Conservation (phyloP, 495 filamentous ascomycete species). For the Tetracladium setigerum region DNA sequence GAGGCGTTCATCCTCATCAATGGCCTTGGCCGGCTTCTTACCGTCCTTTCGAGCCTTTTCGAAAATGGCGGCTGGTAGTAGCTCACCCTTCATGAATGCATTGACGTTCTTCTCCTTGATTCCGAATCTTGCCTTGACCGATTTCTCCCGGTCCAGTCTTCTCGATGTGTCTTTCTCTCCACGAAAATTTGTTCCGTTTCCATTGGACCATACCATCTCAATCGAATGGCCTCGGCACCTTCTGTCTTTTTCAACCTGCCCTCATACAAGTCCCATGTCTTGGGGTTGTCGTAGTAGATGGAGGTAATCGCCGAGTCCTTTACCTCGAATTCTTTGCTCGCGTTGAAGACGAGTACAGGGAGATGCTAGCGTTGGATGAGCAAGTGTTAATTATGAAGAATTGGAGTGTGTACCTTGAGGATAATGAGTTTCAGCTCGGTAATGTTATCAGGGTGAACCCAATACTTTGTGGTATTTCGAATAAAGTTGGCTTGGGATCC, state of each 20-base stretch:
- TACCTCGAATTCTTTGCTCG: constrained; percentile 89
- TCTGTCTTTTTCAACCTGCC: constrained; percentile 96
- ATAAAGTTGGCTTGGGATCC: constrained; percentile 93
- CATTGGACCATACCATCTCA: constrained; percentile 98
- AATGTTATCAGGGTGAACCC: constrained; percentile 98
- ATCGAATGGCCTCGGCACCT: constrained; percentile 90
- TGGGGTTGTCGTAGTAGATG: constrained; percentile 93
- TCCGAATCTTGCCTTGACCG: constrained; percentile 91
- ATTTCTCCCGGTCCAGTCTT: constrained; percentile 99
- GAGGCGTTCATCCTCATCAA: constrained; percentile 81
- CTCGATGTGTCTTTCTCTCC: constrained; percentile 94
- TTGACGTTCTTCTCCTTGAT: constrained; percentile 98
- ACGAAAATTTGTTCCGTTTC: constrained; percentile 90
- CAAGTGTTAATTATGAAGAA: neutral
- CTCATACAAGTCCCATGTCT: constrained; percentile 89
- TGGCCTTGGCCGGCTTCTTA: constrained; percentile 85
- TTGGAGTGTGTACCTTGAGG: constrained; percentile 52
- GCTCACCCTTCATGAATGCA: constrained; percentile 70
- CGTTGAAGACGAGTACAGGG: constrained; percentile 94
- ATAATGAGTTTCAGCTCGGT: constrained; percentile 97
- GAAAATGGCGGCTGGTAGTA: constrained; percentile 76
- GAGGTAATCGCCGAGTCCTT: constrained; percentile 92
- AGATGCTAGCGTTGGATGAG: constrained; percentile 55
- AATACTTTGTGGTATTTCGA: constrained; percentile 97
- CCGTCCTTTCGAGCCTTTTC: constrained; percentile 92